Evolutionary conservation across 2,329 filamentous ascomycete genomes (phyloP), one percentile per base, ranked within the genome.

Genomic region (Alternaria longipes): DNA sequence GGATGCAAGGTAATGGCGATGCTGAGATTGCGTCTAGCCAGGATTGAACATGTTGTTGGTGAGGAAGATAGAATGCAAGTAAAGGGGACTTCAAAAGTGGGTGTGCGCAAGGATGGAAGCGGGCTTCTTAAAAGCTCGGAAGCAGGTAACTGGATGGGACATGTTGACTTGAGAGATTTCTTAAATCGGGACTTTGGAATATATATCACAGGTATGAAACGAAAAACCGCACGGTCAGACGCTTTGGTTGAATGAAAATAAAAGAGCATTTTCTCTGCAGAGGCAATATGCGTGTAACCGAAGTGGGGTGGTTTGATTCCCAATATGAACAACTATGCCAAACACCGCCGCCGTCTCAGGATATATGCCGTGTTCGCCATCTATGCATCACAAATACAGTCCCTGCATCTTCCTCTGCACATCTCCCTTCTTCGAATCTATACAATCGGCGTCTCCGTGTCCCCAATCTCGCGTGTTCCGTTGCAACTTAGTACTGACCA

Each of bases 401-500:
- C 24, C 2, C 7, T 24, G 24, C 24, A 24, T 24, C 7, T 50
- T 26, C 7, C 2, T 14, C 20, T 32, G 22, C 22, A 22, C 11
- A 8, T 22, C 4, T 24, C 8, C 14, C 26, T n/a, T n/a, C n/a
- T n/a, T n/a, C n/a, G n/a, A n/a, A n/a, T n/a, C n/a, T n/a, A n/a
- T n/a, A n/a, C n/a, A n/a, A n/a, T n/a, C n/a, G n/a, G n/a, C n/a
- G n/a, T n/a, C n/a, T n/a, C n/a, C n/a, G n/a, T n/a, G n/a, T n/a
- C n/a, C n/a, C n/a, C n/a, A n/a, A 4, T 26, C 18, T 14, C 38
- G 14, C 12, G 5, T 5, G 18, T n/a, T 26, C 22, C 22, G 0
- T 9, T 24, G 20, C 41, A 38, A 58, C 77, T 84, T 84, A 84
- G 70, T 84, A 84, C 76, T 81, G 81, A 45, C 74, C 74, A 57